phyloP scores from a whole-genome alignment of 1,284 basidiomycete genomes.

The Thelephora terrestris region DNA sequence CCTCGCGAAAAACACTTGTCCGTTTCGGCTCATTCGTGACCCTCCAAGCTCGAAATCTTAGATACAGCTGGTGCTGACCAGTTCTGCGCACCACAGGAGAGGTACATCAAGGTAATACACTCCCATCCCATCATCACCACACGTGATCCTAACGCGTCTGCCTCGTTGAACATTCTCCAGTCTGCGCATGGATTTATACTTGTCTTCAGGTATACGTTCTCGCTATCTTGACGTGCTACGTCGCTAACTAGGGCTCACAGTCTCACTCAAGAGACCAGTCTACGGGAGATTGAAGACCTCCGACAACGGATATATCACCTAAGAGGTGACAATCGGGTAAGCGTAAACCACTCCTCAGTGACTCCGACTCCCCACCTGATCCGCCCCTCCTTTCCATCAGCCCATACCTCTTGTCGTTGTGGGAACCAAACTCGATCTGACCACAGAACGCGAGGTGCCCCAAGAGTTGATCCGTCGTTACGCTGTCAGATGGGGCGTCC shows the following conservation, averaged over 20 bases:
- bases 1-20: neutral
- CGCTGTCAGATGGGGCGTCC: slow-evolving; percentile 58
- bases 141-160: neutral
- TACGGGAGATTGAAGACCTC: slow-evolving; percentile 70
- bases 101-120: slow-evolving; percentile 65
- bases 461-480: slow-evolving; percentile 55
- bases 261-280: slow-evolving; percentile 66
- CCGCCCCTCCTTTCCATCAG: slow-evolving; percentile 22
- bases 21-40: neutral
- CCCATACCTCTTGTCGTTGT: slow-evolving; percentile 76
- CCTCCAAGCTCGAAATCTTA: slow-evolving; percentile 64
- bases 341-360: slow-evolving; percentile 10
- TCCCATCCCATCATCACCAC: neutral
- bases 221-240: slow-evolving; percentile 1
- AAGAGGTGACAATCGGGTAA: slow-evolving; percentile 57
- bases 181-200: slow-evolving; percentile 71
- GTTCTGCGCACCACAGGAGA: slow-evolving; percentile 69
- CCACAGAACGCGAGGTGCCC: slow-evolving; percentile 67
- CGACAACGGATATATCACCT: slow-evolving; percentile 74
- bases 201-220: slow-evolving; percentile 57
- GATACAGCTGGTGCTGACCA: slow-evolving; percentile 91
- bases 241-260: slow-evolving; percentile 24
- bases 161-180: slow-evolving; percentile 22
- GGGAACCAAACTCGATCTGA: slow-evolving; percentile 81
- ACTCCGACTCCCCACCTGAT: neutral